These are phyloP conservation scores for Didymella arachidicola DNA, from an alignment of 2,329 filamentous ascomycete species.

Conservation along the genomic window DNA sequence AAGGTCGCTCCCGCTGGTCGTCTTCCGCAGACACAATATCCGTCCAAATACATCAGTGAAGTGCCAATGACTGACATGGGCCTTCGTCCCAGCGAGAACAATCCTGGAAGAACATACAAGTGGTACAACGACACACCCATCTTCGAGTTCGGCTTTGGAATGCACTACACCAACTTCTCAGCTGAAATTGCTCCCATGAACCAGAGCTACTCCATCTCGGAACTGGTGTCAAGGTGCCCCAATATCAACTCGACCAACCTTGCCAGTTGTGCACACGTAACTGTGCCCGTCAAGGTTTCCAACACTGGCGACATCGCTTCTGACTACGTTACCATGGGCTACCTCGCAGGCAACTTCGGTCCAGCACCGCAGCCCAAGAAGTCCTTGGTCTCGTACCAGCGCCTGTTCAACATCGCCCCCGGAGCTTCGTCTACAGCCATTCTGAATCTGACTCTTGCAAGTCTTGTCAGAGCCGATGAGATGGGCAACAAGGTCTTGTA, in stretches of 20 bases:
- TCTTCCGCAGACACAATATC: slow-evolving; percentile 66
- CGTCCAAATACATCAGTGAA: slow-evolving; percentile 59
- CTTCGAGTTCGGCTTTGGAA: slow-evolving; percentile 63
- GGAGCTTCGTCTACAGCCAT: slow-evolving; percentile 46
- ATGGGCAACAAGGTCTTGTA: slow-evolving; percentile 62
- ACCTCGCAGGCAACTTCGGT: slow-evolving; percentile 58
- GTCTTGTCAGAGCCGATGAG: slow-evolving; percentile 60
- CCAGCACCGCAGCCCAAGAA: slow-evolving; percentile 63
- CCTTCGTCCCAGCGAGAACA: slow-evolving; percentile 57
- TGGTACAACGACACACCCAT: slow-evolving; percentile 63
- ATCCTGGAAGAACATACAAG: slow-evolving; percentile 65
- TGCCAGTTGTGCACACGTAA: slow-evolving; percentile 52
- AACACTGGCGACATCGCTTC: slow-evolving; percentile 59
- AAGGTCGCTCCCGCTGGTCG: slow-evolving; percentile 62
- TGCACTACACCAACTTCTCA: slow-evolving; percentile 67
- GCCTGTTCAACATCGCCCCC: slow-evolving; percentile 53
- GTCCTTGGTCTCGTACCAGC: slow-evolving; percentile 60
- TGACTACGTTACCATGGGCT: slow-evolving; percentile 64
- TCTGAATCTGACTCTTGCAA: slow-evolving; percentile 59
- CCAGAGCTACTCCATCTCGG: slow-evolving; percentile 28
- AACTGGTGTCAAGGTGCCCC: slow-evolving; percentile 37
- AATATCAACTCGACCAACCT: slow-evolving; percentile 46
- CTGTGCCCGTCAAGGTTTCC: slow-evolving; percentile 53
- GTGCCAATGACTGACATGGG: slow-evolving; percentile 66
- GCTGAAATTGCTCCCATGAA: slow-evolving; percentile 29